Evolutionary conservation across 257 asterid species (phyloP).

Genomic region (Solanum sitiens): DNA sequence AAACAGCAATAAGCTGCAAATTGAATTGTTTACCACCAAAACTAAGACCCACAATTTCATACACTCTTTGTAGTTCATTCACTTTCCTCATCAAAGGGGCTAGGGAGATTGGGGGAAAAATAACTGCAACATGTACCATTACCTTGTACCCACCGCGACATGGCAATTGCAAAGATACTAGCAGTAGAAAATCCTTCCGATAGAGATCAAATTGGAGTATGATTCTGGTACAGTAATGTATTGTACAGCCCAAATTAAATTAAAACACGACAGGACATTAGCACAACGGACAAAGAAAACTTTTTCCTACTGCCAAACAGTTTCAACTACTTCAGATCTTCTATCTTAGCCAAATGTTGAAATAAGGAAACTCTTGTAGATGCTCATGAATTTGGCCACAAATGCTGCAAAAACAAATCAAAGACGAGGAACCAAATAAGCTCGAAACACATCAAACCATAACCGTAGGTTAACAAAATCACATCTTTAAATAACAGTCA

Average conservation of each 20-base stretch:
- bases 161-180: background rate
- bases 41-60: background rate
- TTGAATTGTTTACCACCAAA: background rate
- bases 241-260: background rate
- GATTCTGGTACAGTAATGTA: background rate
- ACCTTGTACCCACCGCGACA: background rate
- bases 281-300: background rate
- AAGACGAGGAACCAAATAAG: background rate
- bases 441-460: background rate
- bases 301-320: background rate
- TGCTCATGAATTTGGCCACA: conserved; percentile 98
- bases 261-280: background rate
- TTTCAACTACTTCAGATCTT: background rate
- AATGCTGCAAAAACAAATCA: conserved; percentile 57
- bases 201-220: background rate
- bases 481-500: background rate
- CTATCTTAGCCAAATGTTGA: conserved; percentile 70
- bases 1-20: background rate
- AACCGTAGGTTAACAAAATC: background rate
- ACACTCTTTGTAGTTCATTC: background rate
- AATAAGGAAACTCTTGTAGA: conserved; percentile 84
- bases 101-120: background rate
- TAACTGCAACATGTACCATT: background rate
- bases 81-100: background rate
- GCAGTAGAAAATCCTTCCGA: background rate